Conservation (phyloP, 202 grass and related monocot species). For the Miscanthus sacchariflorus region DNA sequence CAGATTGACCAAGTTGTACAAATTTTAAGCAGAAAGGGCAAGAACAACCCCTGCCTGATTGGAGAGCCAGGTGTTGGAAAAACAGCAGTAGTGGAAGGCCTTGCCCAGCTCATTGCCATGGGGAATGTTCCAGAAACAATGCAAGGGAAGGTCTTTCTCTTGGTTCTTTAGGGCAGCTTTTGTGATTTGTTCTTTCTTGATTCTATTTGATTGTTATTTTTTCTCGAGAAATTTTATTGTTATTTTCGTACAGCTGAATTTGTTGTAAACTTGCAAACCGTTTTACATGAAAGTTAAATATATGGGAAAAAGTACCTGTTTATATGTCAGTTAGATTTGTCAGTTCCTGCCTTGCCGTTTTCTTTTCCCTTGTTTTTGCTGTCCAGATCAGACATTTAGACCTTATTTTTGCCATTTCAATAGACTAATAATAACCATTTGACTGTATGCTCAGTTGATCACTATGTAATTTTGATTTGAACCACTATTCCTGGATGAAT, state of each 20-base stretch:
- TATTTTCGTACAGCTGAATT: background rate
- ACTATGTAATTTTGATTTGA: background rate
- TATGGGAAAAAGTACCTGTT: background rate
- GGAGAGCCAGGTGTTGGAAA: conserved; percentile 77
- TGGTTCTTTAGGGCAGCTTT: background rate
- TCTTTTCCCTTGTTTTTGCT: too few relatives aligned
- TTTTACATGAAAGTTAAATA: conserved; percentile 12
- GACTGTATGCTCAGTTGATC: too few relatives aligned
- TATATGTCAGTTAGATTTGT: too few relatives aligned
- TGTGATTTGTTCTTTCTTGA: background rate
- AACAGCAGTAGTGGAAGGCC: conserved; percentile 69
- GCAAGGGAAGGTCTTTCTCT: conserved; percentile 53
- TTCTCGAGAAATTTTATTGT: background rate
- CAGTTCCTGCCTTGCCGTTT: too few relatives aligned
- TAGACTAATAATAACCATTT: too few relatives aligned
- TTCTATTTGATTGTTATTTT: background rate
- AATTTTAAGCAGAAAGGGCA: conserved; percentile 61
- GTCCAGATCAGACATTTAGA: too few relatives aligned
- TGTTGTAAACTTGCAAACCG: background rate
- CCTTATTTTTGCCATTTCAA: too few relatives aligned
- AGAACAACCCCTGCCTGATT: conserved; percentile 76
- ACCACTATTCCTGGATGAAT: background rate
- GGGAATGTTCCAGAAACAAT: conserved; percentile 71
- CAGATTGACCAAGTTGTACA: conserved; percentile 66
- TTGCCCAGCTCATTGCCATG: conserved; percentile 57